Percentiles rank a stretch among this genome's conserved stretches.
These are phyloP conservation scores for Ambrosiella xylebori DNA, from an alignment of 2,329 filamentous ascomycete species.

Conservation along the genomic window DNA sequence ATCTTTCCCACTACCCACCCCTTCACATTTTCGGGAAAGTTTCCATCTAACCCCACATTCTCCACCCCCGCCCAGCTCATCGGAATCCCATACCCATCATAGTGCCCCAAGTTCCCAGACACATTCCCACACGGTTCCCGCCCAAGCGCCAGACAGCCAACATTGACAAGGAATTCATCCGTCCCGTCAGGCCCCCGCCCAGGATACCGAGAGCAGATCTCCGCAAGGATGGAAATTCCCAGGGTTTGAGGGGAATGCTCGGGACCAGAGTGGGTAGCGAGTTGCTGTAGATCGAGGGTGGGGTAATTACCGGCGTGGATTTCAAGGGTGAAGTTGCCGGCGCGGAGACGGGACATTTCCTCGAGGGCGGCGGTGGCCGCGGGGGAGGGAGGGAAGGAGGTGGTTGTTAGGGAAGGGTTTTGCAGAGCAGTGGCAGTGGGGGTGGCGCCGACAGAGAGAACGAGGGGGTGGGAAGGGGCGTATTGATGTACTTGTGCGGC, in stretches of 20 bases:
- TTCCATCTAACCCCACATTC: slow-evolving; percentile 20
- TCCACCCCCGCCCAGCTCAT: slow-evolving; percentile 34
- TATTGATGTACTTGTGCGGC: neutral
- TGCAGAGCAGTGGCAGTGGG: slow-evolving; percentile 54
- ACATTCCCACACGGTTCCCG: slow-evolving; percentile 50
- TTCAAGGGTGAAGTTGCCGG: slow-evolving; percentile 31
- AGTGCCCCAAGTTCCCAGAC: slow-evolving; percentile 26
- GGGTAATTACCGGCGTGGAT: slow-evolving; percentile 65
- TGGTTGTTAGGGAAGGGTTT: slow-evolving; percentile 25
- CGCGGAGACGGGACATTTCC: slow-evolving; percentile 23
- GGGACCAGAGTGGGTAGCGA: slow-evolving; percentile 46
- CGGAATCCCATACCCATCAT: slow-evolving; percentile 54
- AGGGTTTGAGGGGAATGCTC: slow-evolving; percentile 37
- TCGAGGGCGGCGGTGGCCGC: slow-evolving; percentile 17
- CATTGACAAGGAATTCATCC: slow-evolving; percentile 51
- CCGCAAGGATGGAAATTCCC: slow-evolving; percentile 50
- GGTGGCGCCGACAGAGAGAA: slow-evolving; percentile 59
- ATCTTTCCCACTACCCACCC: slow-evolving; percentile 55
- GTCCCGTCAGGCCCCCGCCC: slow-evolving; percentile 29
- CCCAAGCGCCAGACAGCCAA: slow-evolving; percentile 52
- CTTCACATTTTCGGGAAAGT: slow-evolving; percentile 25
- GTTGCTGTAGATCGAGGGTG: slow-evolving; percentile 60
- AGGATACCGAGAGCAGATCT: slow-evolving; percentile 53
- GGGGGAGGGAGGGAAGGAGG: slow-evolving; percentile 13
- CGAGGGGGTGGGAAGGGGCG: slow-evolving; percentile 21